Base-by-base conservation (phyloP, 1,284 basidiomycete genomes). In the Apiotrichum domesticum region DNA sequence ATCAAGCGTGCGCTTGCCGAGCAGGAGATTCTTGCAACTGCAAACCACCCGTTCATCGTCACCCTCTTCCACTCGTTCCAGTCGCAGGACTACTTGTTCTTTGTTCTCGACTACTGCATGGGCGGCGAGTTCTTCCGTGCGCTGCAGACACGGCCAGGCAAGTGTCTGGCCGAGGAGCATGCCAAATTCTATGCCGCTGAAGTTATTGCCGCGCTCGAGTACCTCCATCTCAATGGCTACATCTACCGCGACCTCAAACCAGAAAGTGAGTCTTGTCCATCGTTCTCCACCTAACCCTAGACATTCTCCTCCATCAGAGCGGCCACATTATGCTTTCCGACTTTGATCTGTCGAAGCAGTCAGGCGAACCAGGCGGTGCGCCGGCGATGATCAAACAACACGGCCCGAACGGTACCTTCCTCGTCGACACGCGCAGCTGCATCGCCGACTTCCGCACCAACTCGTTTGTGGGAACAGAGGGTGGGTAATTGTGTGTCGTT, bases 301-400 rank as follows among this genome's bases (percentile, higher is more conserved):
- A 98, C 75, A 98, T 99, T 68, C 81, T 99, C n/a, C 80, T 99
- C 52, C 96, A 98, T 77, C 90, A 97, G 73, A 93, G 92, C 21
- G 96, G 96, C 14, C 96, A 99, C 78, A 96, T 99, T 68, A 98
- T 98, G 93, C 79, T 99, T 65, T 98, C 95, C 47, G 96, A 99
- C 78, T 99, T 99, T 79, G 96, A 98, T 79, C 83, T 99, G 35
- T 96, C 95, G 10, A 98, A 98, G 71, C 90, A 96, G 71, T 93
- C 91, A 44, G 88, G 84, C 50, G 87, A 88, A 66, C 86, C 85
- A 21, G 88, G 88, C 29, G 88, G 88, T 56, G 84, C 88, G 62
- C 93, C 94, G n/a, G 89, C 88, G 9, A 88, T 86, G 69, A 88
- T 98, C 63, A 88, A 89, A 66, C 90, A 87, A 72, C 82, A 87